Base-by-base conservation (phyloP, 139 green algal species). In the Chlorella sp. region DNA sequence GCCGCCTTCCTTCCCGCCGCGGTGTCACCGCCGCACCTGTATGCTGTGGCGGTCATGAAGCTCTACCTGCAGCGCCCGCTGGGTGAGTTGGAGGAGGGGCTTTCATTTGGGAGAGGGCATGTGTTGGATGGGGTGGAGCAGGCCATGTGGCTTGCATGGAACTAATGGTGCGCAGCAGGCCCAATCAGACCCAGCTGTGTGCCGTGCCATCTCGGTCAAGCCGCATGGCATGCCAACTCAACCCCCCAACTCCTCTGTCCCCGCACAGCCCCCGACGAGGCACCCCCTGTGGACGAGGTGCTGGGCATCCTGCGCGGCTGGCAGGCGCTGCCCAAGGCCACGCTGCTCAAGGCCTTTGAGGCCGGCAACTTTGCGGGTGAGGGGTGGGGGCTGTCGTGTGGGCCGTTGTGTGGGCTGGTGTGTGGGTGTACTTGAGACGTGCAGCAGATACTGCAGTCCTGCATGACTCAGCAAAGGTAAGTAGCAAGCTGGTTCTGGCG, bases 11-110 rank as follows among this genome's bases (percentile, higher is more conserved):
- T 91, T 54, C 58, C 84, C 14, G 84, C 89, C 0, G 89, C 89
- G 22, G 89, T 91, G 11, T 91, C 89, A 9, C 87, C 89, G 2
- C 89, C 89, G 0, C 81, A 92, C 82, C 30, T 90, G 30, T 92
- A 92, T 58, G 87, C 89, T 3, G 22, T 41, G 1, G 87, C 86
- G 6, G 85, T 92, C 11, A 83, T 83, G 76, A 86, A 88, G 73
- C 76, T 91, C 4, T 92, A 91, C 36, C 13, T 89, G 43, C 34
- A 36, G 48, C 60, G 78, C 28, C 56, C 73, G 24, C 62, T 91
- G 22, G 56, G 84, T 81, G 65, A 68, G 80, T 44, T 8, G 8
- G 14, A 5, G 2, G 60, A 34, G 51, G 3, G 14, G 30, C 8
- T 54, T 54, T 7, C 8, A 11, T 7, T 54, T 54, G 46, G 7